A percentile compares a stretch with the other conserved stretches of the same genome.
phyloP scores from a whole-genome alignment of 805 yeast species.

The Kazachstania psychrophila region DNA sequence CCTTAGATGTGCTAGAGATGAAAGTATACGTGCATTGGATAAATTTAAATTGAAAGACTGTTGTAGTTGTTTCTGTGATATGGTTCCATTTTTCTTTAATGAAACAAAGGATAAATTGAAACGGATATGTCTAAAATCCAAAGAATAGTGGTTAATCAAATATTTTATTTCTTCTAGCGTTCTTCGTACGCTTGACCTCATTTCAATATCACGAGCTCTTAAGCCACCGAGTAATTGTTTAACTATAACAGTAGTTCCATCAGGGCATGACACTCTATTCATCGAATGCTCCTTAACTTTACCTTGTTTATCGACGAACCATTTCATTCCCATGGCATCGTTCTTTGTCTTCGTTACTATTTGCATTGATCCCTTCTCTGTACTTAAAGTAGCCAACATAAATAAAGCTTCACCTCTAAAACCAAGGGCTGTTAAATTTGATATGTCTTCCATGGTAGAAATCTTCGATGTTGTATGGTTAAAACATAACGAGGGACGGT shows the following conservation, averaged over 20 bases:
- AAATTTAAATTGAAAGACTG: slow-evolving; percentile 6
- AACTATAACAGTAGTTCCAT: slow-evolving; percentile 33
- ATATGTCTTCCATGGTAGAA: slow-evolving; percentile 23
- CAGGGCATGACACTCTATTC: slow-evolving; percentile 20
- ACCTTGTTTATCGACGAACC: slow-evolving; percentile 31
- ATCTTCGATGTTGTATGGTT: slow-evolving; percentile 39
- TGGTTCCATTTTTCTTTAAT: slow-evolving; percentile 14
- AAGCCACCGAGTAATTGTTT: slow-evolving; percentile 27
- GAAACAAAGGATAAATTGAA: slow-evolving; percentile 22
- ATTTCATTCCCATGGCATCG: slow-evolving; percentile 30
- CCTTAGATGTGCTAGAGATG: slow-evolving; percentile 8
- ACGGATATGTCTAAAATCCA: slow-evolving; percentile 25
- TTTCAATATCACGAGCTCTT: slow-evolving; percentile 30
- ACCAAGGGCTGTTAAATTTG: slow-evolving; percentile 32
- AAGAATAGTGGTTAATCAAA: slow-evolving; percentile 27
- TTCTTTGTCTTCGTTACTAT: slow-evolving; percentile 25
- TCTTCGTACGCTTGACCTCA: slow-evolving; percentile 20
- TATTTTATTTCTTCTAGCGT: slow-evolving; percentile 19
- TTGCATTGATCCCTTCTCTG: slow-evolving; percentile 21
- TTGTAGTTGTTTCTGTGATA: slow-evolving; percentile 14
- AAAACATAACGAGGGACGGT: slow-evolving; percentile 30
- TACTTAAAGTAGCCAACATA: slow-evolving; percentile 28
- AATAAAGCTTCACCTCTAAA: slow-evolving; percentile 44
- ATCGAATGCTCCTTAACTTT: slow-evolving; percentile 10
- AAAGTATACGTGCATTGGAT: slow-evolving; percentile 9